phyloP scores from a whole-genome alignment of 2,329 filamentous ascomycete genomes.

The Calonectria pseudoreteaudii region DNA sequence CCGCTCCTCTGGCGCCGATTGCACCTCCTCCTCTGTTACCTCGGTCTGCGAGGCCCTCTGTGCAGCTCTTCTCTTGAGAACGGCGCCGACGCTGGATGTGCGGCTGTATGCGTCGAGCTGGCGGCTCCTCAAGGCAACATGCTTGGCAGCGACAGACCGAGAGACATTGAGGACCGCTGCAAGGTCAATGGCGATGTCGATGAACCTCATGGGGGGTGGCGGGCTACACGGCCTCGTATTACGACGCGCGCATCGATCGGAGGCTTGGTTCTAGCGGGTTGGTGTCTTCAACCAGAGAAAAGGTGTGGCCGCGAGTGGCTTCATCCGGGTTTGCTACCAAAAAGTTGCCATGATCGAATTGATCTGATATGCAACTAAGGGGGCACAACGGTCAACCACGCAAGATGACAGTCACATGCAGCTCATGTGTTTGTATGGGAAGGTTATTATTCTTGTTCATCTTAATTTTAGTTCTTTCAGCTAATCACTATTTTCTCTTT shows the following conservation, averaged over 20 bases:
- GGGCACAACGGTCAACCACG: conserved; percentile 24
- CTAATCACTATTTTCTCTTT: not conserved
- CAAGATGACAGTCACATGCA: not conserved
- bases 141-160: conserved; percentile 73
- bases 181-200: conserved; percentile 75
- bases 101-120: conserved; percentile 65
- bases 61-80: conserved; percentile 45
- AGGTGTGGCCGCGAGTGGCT: conserved; percentile 26
- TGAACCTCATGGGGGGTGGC: conserved; percentile 65
- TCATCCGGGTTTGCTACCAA: conserved; percentile 7
- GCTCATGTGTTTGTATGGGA: not conserved
- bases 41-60: conserved; percentile 10
- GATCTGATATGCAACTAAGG: conserved; percentile 47
- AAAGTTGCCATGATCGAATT: conserved; percentile 43
- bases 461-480: not conserved
- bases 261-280: conserved; percentile 25
- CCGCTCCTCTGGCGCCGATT: not conserved
- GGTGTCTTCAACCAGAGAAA: conserved; percentile 33
- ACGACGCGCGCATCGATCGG: conserved; percentile 39
- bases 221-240: conserved; percentile 37
- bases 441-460: not conserved
- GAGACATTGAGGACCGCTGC: conserved; percentile 78
- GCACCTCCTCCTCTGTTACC: conserved; percentile 4
- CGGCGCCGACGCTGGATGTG: conserved; percentile 57
- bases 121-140: conserved; percentile 67